Evolutionary conservation across 257 asterid genomes (phyloP), one percentile per base, ranked within the genome.

Genomic region (Primulina eburnea): DNA sequence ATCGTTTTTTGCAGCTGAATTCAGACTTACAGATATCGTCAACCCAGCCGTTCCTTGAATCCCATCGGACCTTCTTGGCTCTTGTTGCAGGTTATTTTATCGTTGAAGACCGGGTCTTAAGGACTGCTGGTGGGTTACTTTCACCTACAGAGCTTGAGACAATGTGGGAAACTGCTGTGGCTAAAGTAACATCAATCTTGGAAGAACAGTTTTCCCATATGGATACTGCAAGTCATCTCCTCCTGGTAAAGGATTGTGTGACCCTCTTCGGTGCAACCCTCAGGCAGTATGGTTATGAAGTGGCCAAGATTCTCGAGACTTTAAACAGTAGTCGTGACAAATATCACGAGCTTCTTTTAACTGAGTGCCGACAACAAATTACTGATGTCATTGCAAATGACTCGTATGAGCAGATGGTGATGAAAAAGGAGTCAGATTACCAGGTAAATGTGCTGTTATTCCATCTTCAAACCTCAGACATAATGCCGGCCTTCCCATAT

Each of bases 401-500:
- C 73, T 76, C 87, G 0, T 88, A 52, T 38, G 94, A 89, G 75
- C 97, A 92, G 71, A 92, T 92, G 98, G 88, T 92, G 65, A 73
- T 92, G 92, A 92, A 89, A 73, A 92, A 88, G 84, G 98, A 92
- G 72, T 83, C 92, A 0, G 98, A 92, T n/a, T 92, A 92, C 80
- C 98, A 89, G 75, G 65, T 95, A 50, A 92, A 92, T 73, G 98
- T 89, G 26, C 84, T 92, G 58, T 66, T 92, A 35, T 89, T 92
- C 73, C 98, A 92, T 82, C 88, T 92, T 20, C 98, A 92, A 60
- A 86, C 89, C 65, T 86, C 98, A 1, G 96, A 89, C 69, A 89
- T 92, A 65, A 92, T 92, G 96, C 98, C 98, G 0, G 98, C 98
- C 34, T 92, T 92, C 65, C 98, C 98, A 0, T 92, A 88, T 71